phyloP scores from a whole-genome alignment of 148 eudicot species.

The Camellia sinensis region DNA sequence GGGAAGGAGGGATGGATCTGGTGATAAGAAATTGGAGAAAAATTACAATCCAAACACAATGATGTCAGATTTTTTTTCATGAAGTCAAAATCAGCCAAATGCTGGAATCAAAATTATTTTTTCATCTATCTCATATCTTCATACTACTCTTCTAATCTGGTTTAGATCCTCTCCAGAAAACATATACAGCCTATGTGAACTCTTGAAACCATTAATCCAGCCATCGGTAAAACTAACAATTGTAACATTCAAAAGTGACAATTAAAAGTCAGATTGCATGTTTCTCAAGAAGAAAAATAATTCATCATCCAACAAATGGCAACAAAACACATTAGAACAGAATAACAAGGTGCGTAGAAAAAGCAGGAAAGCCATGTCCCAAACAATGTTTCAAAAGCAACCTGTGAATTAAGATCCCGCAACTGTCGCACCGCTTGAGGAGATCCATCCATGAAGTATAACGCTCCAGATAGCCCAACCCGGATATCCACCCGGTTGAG shows the following conservation, averaged over 20 bases:
- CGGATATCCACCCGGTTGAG: slow-evolving; percentile 83
- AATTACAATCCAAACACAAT: no score
- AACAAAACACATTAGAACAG: neutral
- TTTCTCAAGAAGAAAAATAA: neutral
- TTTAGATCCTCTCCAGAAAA: no score
- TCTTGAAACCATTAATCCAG: neutral
- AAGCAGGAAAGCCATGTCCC: neutral
- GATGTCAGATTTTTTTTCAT: no score
- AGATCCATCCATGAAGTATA: slow-evolving; percentile 95
- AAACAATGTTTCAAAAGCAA: slow-evolving; percentile 18
- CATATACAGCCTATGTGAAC: no score
- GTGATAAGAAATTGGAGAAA: no score
- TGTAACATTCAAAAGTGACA: neutral
- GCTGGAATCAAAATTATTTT: no score
- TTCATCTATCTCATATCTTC: no score
- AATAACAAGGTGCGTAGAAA: slow-evolving; percentile 2
- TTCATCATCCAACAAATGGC: neutral
- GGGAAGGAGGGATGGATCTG: no score
- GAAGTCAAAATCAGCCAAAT: no score
- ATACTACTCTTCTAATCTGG: no score
- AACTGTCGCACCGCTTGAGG: slow-evolving; percentile 95
- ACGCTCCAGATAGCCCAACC: slow-evolving; percentile 79
- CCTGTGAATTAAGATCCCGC: slow-evolving; percentile 93
- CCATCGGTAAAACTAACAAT: neutral
- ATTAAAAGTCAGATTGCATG: neutral